A percentile compares a stretch with the other conserved stretches of the same genome.
Conservation (phyloP, 352 stramenopile species). For the Plasmopara halstedii region DNA sequence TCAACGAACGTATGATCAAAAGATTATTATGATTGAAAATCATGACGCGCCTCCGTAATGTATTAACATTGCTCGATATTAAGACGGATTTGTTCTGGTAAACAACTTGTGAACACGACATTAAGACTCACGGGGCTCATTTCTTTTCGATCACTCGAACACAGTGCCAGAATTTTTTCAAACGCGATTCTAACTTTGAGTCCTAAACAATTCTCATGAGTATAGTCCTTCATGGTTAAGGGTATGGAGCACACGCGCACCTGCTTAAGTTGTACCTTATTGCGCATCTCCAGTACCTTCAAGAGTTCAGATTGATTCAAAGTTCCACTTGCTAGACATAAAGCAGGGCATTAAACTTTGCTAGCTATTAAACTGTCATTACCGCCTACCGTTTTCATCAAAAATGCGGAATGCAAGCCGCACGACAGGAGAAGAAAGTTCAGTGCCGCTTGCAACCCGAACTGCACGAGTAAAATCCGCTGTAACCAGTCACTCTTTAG, state of each 20-base stretch:
- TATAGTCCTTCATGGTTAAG: neutral
- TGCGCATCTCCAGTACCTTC: conserved; percentile 59
- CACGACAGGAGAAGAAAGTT: conserved; percentile 59
- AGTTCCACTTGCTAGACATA: conserved; percentile 41
- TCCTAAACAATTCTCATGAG: neutral
- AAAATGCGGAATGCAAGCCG: conserved; percentile 73
- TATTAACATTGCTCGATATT: too few species aligned
- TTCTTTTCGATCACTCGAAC: conserved; percentile 7
- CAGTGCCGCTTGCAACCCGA: conserved; percentile 53
- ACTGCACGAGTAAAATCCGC: conserved; percentile 64
- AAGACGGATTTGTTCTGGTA: too few species aligned
- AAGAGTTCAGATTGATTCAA: conserved; percentile 61
- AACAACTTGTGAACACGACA: too few species aligned
- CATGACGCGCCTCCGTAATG: too few species aligned
- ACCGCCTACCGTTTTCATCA: conserved; percentile 43
- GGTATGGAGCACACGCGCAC: conserved; percentile 5
- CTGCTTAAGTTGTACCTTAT: conserved; percentile 43
- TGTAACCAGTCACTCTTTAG: conserved; percentile 4
- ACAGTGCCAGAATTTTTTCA: conserved; percentile 24
- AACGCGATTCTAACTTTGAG: neutral
- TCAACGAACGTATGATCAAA: too few species aligned
- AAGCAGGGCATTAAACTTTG: neutral
- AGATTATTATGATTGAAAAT: too few species aligned
- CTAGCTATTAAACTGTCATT: neutral
- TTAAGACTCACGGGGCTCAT: too few species aligned